Evolutionary conservation across 2,329 filamentous ascomycete genomes (phyloP).

Genomic region (Trichoderma brevicompactum): DNA sequence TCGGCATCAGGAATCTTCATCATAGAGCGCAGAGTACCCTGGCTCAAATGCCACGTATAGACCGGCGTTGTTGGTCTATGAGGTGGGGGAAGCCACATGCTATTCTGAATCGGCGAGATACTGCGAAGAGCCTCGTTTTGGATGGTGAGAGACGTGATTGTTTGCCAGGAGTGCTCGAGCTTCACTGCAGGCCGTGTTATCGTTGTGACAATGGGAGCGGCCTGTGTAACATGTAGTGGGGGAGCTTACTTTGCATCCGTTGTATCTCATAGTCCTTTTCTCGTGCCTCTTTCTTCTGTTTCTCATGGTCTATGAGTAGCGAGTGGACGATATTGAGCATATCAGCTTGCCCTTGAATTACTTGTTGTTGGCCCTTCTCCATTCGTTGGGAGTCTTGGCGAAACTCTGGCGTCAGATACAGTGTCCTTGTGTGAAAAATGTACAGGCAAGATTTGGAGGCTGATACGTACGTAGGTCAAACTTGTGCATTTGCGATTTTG

Average conservation of each 20-base stretch:
- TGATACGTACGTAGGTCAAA: background rate
- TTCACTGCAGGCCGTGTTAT: background rate
- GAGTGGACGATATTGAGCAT: conserved; percentile 9
- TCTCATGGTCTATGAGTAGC: conserved; percentile 7
- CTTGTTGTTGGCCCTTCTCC: background rate
- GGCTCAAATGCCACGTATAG: background rate
- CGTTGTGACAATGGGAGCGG: background rate
- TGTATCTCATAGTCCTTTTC: conserved; percentile 5
- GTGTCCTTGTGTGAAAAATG: background rate
- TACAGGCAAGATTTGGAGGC: background rate
- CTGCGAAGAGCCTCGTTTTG: background rate
- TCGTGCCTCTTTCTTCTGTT: conserved; percentile 2
- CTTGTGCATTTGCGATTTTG: conserved; percentile 6
- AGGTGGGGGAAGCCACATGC: background rate
- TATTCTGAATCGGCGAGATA: background rate
- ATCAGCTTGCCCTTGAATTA: background rate
- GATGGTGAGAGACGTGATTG: background rate
- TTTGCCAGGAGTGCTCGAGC: background rate
- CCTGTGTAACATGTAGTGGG: background rate
- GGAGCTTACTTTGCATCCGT: background rate
- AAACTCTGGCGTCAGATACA: background rate
- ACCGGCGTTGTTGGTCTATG: background rate
- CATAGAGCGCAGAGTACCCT: background rate
- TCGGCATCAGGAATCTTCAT: background rate
- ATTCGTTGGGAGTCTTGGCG: background rate